phyloP scores from a whole-genome alignment of 2,329 filamentous ascomycete species.

The Laburnicola sp. region DNA sequence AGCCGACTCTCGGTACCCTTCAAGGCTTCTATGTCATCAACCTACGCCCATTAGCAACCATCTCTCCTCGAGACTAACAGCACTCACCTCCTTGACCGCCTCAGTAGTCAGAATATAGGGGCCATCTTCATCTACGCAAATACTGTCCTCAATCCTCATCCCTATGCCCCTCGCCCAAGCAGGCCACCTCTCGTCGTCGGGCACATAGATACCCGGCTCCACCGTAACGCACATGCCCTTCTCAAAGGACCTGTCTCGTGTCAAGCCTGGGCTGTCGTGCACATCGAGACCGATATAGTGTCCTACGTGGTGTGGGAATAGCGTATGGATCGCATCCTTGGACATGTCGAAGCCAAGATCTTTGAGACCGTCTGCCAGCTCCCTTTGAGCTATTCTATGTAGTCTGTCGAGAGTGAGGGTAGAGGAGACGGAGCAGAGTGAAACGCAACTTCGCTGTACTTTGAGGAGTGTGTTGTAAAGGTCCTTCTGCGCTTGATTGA shows the following conservation, averaged over 20 bases:
- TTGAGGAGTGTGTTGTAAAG: conserved; percentile 82
- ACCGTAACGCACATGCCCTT: conserved; percentile 88
- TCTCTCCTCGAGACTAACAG: background rate
- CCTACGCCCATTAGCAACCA: background rate
- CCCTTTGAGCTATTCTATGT: conserved; percentile 74
- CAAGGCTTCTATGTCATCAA: conserved; percentile 10
- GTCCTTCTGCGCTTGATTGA: conserved; percentile 77
- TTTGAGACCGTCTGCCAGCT: conserved; percentile 70
- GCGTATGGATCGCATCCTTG: conserved; percentile 61
- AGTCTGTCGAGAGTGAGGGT: conserved; percentile 79
- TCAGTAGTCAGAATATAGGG: conserved; percentile 83
- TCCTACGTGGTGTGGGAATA: conserved; percentile 94
- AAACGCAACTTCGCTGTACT: conserved; percentile 78
- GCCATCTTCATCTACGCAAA: conserved; percentile 78
- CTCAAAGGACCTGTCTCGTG: conserved; percentile 67
- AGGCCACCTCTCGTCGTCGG: conserved; percentile 83
- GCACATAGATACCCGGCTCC: conserved; percentile 81
- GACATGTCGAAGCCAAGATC: conserved; percentile 79
- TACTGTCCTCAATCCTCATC: conserved; percentile 91
- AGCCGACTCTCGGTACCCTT: conserved; percentile 7
- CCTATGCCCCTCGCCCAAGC: conserved; percentile 83
- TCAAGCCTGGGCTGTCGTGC: conserved; percentile 84
- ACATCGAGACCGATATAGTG: conserved; percentile 96
- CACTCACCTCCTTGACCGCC: conserved; percentile 84
- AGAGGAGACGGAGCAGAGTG: conserved; percentile 74